These are phyloP conservation scores for Noccaea caerulescens DNA, from an alignment of 345 rosid genomes.

Conservation along the genomic window DNA sequence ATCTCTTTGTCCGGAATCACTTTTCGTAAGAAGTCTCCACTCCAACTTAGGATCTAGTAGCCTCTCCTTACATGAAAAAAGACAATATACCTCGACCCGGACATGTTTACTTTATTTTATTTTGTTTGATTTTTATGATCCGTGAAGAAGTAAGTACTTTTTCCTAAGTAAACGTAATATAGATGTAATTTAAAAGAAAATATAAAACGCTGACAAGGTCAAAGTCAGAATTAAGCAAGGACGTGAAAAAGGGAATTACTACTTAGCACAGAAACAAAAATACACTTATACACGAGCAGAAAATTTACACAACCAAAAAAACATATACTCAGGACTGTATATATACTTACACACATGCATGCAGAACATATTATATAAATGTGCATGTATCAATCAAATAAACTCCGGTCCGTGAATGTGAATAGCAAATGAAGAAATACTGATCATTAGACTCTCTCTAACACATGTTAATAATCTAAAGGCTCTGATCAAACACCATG, in stretches of 20 bases:
- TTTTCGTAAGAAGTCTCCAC: slow-evolving; percentile 33
- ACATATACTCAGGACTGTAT: slow-evolving; percentile 8
- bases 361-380: slow-evolving; percentile 19
- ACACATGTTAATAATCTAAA: slow-evolving; percentile 34
- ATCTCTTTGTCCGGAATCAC: slow-evolving; percentile 38
- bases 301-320: slow-evolving; percentile 33
- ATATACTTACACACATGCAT: slow-evolving; percentile 36
- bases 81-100: slow-evolving; percentile 4
- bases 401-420: slow-evolving; percentile 27
- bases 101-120: slow-evolving; percentile 19
- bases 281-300: not conserved
- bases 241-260: not conserved
- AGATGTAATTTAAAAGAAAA: not conserved
- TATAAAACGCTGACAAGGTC: slow-evolving; percentile 2
- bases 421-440: slow-evolving; percentile 14
- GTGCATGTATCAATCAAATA: slow-evolving; percentile 26
- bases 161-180: not conserved
- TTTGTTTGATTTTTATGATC: not conserved
- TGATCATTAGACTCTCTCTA: slow-evolving; percentile 16
- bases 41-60: slow-evolving; percentile 15
- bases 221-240: slow-evolving; percentile 17
- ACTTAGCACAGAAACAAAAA: not conserved
- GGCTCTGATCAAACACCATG: slow-evolving; percentile 36
- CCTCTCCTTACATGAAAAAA: slow-evolving; percentile 17
- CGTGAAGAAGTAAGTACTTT: not conserved